Evolutionary conservation across 108 stramenopile genomes (phyloP), one percentile per base, ranked within the genome.

Genomic region (Conticribra weissflogii): DNA sequence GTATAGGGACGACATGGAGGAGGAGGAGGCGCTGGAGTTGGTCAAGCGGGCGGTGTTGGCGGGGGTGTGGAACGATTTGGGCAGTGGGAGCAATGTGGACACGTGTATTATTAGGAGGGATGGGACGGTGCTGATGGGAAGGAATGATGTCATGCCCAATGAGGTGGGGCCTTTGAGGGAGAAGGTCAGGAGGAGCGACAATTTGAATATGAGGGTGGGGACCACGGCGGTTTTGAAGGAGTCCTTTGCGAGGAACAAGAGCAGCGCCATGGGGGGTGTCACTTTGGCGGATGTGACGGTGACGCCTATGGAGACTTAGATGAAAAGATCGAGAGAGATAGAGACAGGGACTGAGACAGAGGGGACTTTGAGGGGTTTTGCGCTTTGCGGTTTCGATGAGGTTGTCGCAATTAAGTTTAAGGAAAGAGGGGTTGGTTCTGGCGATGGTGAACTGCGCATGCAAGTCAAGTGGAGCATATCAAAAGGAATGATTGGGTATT

Each of bases 1-100:
- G 7, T 99, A 91, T 88, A 83, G 74, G 30, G 96, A 97, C 32
- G 88, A 90, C 63, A 76, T 97, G 85, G 75, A 61, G 29, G 98
- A 99, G 79, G 96, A 60, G 1, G 96, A 96, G 59, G 99, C 97
- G 23, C 79, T 97, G 21, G 78, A 85, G 21, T 68, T 99, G 64
- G 99, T 99, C 27, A 79, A 95, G 59, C 78, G 97, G 24, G 89
- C 97, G 29, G 98, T 99, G 68, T 59, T 82, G 34, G 97, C 99
- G 1, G 98, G 99, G 27, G 84, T 99, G 57, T 99, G 97, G 73
- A 99, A 99, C 80, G 98, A 99, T 83, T 81, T 99, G 44, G 98
- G 99, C 1, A 88, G 85, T 25, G 98, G 99, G 2, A 82, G 76
- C 60, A 98, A 98, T 77, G 90, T 90, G 45, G 98, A 99, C 70